Conservation (phyloP, 148 eudicot genomes). For the Vaccinium myrtillus region DNA sequence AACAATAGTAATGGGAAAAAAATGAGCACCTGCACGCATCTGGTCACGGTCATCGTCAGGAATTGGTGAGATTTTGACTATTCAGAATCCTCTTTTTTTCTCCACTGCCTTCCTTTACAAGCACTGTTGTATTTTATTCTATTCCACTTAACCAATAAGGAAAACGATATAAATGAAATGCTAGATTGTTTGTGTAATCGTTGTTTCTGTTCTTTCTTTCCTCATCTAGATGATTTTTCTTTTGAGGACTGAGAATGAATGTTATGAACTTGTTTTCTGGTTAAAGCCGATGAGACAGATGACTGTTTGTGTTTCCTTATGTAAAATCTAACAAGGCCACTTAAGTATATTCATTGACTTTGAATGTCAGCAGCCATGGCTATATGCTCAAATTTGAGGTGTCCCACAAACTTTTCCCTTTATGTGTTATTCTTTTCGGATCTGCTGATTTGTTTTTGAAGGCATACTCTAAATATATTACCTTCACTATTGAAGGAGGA, state of each 20-base stretch:
- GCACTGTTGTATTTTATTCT: slow-evolving; percentile 1
- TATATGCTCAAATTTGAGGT: not conserved
- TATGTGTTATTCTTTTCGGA: not conserved
- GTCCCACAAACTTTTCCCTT: not conserved
- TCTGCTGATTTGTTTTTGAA: not conserved
- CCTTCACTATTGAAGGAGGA: slow-evolving; percentile 61
- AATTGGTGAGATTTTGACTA: slow-evolving; percentile 52
- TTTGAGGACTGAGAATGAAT: not conserved
- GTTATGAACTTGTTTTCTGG: not conserved
- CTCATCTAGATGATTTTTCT: not conserved
- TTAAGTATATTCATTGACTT: not conserved
- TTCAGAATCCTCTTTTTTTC: slow-evolving; percentile 3
- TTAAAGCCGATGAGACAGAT: not conserved
- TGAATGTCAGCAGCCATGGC: not conserved
- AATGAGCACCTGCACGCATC: slow-evolving; percentile 90
- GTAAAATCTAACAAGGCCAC: not conserved
- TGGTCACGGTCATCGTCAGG: slow-evolving; percentile 89
- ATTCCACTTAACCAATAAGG: not conserved
- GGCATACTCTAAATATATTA: not conserved
- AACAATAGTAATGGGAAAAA: slow-evolving; percentile 77
- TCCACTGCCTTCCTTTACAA: slow-evolving; percentile 6
- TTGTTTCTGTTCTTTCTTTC: not conserved
- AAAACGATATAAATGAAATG: too few species aligned
- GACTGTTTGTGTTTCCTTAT: not conserved
- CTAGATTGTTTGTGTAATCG: not conserved